phyloP scores from a whole-genome alignment of 2,329 filamentous ascomycete genomes.

The Fusarium compactum region DNA sequence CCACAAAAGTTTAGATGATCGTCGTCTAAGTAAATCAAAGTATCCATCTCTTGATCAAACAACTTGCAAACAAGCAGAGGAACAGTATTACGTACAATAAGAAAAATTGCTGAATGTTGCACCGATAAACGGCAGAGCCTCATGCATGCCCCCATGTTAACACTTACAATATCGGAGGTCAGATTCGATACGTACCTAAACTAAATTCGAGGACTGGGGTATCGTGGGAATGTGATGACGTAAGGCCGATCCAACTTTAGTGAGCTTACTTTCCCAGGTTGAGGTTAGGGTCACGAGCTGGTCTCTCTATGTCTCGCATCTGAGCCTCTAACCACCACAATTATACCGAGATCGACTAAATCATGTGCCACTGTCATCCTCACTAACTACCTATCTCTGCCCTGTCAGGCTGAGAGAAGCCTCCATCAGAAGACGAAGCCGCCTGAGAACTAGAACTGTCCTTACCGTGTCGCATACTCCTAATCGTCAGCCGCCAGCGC shows the following conservation, averaged over 20 bases:
- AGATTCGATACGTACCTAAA: background rate
- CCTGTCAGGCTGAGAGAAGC: conserved; percentile 36
- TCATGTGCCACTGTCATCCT: conserved; percentile 45
- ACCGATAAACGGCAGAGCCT: conserved; percentile 16
- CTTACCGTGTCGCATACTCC: conserved; percentile 5
- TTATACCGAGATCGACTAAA: conserved; percentile 31
- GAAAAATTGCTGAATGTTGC: background rate
- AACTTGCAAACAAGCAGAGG: background rate
- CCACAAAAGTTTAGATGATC: background rate
- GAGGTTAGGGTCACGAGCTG: conserved; percentile 40
- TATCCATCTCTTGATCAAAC: background rate
- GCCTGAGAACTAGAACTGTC: conserved; percentile 41
- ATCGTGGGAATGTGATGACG: conserved; percentile 39
- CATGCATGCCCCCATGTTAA: background rate
- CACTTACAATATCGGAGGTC: background rate
- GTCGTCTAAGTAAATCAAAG: background rate
- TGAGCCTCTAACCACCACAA: conserved; percentile 20
- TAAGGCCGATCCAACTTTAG: conserved; percentile 39
- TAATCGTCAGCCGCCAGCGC: conserved; percentile 26
- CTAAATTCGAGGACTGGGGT: background rate
- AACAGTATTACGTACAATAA: background rate
- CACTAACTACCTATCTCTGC: conserved; percentile 29
- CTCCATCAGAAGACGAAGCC: conserved; percentile 50
- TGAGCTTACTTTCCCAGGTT: conserved; percentile 6
- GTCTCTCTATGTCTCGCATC: conserved; percentile 25